Base-by-base conservation (phyloP, 495 filamentous ascomycete genomes). In the Neurospora intermedia region DNA sequence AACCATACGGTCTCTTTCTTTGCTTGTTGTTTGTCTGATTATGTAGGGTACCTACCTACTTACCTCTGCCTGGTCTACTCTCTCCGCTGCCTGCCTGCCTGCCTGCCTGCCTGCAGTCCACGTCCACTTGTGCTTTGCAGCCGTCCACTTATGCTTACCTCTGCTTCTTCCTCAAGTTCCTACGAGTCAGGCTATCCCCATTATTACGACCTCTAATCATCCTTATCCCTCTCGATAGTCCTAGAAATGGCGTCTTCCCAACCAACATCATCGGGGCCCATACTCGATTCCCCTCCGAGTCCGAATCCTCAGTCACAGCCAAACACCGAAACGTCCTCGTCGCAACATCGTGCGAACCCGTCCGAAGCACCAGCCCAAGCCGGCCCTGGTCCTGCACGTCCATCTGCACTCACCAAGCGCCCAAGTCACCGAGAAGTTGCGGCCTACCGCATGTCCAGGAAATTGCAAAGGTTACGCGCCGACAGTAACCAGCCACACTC, bases 381-480 rank as follows among this genome's bases (percentile, higher is more conserved):
- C 31, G 23, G 18, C 41, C 71, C 38, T 23, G 71, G 46, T 35
- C 31, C 59, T 72, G 71, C 23, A 39, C 41, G 23, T 42, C 35
- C n/a, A 46, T n/a, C 46, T 72, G 59, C 59, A 46, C 54, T 38
- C 8, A 35, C 54, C 13, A 66, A 66, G 54, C 54, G 54, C 54
- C 27, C 73, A 6, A 76, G 69, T 62, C 71, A 73, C 38, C 79
- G 80, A n/a, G 75, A 77, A 13, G 75, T 70, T 46, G 69, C 76
- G 9, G 76, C 66, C 35, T 79, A 81, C 69, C 82, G 80, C 69
- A 75, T 82, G 8, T 81, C 80, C 39, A 80, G 88, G 62, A 90
- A 87, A 80, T 81, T 91, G 71, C 87, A 86, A n/a, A 90, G 89
- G 81, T 87, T 81, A 74, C 85, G 84, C 72, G 77, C 72, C 59